phyloP scores from a whole-genome alignment of 148 eudicot species.

The Bassia scoparia region DNA sequence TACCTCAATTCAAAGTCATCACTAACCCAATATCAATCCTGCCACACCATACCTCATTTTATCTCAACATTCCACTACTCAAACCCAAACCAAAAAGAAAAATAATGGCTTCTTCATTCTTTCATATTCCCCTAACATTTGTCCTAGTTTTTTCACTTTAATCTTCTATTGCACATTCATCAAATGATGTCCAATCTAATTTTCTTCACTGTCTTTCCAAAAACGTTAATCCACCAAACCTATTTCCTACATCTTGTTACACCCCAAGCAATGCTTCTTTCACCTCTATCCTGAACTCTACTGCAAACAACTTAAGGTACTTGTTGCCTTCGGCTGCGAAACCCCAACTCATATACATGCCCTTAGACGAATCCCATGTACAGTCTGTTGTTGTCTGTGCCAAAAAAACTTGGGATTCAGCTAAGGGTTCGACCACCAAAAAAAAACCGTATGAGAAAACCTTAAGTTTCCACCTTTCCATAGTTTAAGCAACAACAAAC shows the following conservation, averaged over 20 bases:
- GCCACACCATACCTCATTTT: conserved; percentile 4
- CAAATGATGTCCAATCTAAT: conserved; percentile 18
- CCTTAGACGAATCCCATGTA: conserved; percentile 35
- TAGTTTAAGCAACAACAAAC: too few species aligned
- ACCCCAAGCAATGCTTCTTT: conserved; percentile 27
- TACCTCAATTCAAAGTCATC: conserved; percentile 34
- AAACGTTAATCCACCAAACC: conserved; percentile 15
- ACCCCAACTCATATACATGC: conserved; percentile 32
- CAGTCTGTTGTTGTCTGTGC: conserved; percentile 34
- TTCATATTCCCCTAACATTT: conserved; percentile 11
- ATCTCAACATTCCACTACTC: conserved; percentile 14
- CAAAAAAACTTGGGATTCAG: conserved; percentile 27
- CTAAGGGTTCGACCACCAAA: conserved; percentile 34
- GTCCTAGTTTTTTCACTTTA: conserved; percentile 9
- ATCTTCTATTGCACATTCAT: background rate
- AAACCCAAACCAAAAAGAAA: conserved; percentile 3
- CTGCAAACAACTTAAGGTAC: conserved; percentile 31
- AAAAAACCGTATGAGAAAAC: too few species aligned
- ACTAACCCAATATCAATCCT: conserved; percentile 24
- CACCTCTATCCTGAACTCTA: conserved; percentile 22
- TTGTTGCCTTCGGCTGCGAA: conserved; percentile 26
- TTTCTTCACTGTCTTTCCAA: conserved; percentile 29
- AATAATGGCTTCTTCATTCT: conserved; percentile 4
- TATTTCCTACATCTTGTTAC: conserved; percentile 27
- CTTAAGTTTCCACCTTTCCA: too few species aligned